phyloP scores from a whole-genome alignment of 768 basidiomycete species.

The Astraeus odoratus region DNA sequence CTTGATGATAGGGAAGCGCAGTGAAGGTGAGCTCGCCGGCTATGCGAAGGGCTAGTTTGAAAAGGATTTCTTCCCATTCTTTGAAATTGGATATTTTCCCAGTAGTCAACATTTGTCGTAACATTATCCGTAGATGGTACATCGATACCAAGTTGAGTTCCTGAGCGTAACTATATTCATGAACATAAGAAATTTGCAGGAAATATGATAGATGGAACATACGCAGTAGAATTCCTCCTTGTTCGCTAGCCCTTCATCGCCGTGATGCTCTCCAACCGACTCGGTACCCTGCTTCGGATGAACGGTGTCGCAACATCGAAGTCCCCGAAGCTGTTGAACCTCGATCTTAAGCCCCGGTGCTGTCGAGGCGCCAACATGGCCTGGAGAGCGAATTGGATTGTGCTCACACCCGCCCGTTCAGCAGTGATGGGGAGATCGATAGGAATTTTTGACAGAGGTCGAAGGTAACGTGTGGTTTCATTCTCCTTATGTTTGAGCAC shows the following conservation, averaged over 20 bases:
- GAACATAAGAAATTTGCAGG: slow-evolving; percentile 4
- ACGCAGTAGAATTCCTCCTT: slow-evolving; percentile 86
- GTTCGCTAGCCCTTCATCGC: slow-evolving; percentile 77
- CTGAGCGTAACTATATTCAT: slow-evolving; percentile 57
- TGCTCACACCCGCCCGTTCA: slow-evolving; percentile 48
- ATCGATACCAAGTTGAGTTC: slow-evolving; percentile 83
- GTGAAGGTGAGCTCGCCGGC: slow-evolving; percentile 83
- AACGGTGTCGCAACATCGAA: slow-evolving; percentile 71
- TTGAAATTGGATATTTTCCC: slow-evolving; percentile 75
- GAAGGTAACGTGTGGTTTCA: slow-evolving; percentile 23
- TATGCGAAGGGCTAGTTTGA: slow-evolving; percentile 77
- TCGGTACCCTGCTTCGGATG: slow-evolving; percentile 79
- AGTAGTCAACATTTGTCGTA: slow-evolving; percentile 81
- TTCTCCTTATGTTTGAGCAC: slow-evolving; percentile 30
- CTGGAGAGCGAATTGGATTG: slow-evolving; percentile 80
- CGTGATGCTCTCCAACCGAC: slow-evolving; percentile 57
- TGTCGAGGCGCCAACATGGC: slow-evolving; percentile 47
- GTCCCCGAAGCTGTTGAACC: slow-evolving; percentile 70
- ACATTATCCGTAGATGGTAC: slow-evolving; percentile 83
- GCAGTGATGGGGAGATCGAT: slow-evolving; percentile 51
- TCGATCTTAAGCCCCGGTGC: slow-evolving; percentile 48
- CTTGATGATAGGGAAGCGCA: slow-evolving; percentile 60
- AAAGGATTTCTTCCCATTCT: slow-evolving; percentile 85
- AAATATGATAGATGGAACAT: slow-evolving; percentile 26
- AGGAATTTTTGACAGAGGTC: slow-evolving; percentile 43